Evolutionary conservation across 306 rosid species (phyloP).

Genomic region (Fagus sylvatica): DNA sequence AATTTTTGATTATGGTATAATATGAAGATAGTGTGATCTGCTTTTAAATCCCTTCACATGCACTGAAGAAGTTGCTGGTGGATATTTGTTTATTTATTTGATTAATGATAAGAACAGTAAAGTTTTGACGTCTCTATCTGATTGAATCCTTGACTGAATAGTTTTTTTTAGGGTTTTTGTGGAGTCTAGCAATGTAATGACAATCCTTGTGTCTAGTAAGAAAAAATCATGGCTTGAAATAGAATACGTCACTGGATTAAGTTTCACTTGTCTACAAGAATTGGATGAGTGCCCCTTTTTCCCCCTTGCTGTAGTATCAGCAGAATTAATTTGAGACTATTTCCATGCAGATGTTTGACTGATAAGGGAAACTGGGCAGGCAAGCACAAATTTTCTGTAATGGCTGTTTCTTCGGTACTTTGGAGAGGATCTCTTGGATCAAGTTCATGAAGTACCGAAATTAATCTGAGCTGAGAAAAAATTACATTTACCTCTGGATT

Average conservation of each 20-base stretch:
- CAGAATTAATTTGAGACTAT: slow-evolving; percentile 23
- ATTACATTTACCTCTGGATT: slow-evolving; percentile 22
- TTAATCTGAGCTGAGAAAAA: slow-evolving; percentile 31
- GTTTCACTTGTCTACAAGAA: slow-evolving; percentile 4
- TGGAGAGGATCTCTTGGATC: slow-evolving; percentile 34
- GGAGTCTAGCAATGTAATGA: not conserved
- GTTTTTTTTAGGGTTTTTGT: not conserved
- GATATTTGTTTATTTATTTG: not conserved
- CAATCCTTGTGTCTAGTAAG: not conserved
- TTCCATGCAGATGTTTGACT: slow-evolving; percentile 76
- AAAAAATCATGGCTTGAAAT: not conserved
- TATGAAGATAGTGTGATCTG: not conserved
- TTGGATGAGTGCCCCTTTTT: not conserved
- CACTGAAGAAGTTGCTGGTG: not conserved
- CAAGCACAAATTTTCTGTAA: slow-evolving; percentile 24
- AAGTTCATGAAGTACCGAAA: slow-evolving; percentile 36
- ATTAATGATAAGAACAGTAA: not conserved
- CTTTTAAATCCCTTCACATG: not conserved
- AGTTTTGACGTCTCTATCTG: not conserved
- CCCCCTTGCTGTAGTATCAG: not conserved
- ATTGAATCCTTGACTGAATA: not conserved
- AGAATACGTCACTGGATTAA: not conserved
- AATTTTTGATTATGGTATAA: no score
- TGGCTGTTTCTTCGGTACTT: slow-evolving; percentile 22
- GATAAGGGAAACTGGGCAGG: slow-evolving; percentile 23